phyloP scores from a whole-genome alignment of 768 basidiomycete genomes.

The Termitomyces sp. region DNA sequence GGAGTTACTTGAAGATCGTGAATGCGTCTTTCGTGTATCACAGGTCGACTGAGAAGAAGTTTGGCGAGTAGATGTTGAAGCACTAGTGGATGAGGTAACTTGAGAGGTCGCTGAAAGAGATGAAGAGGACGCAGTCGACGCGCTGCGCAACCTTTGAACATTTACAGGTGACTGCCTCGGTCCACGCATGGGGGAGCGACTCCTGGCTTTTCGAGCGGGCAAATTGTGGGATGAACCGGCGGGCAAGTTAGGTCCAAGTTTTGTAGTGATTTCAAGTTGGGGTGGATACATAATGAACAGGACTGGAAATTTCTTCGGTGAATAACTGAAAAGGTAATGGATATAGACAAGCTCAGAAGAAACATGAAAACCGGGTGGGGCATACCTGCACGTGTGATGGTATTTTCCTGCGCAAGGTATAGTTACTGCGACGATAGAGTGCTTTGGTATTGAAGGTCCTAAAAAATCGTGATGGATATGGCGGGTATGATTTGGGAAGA shows the following conservation, averaged over 20 bases:
- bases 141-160: constrained; percentile 39
- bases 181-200: constrained; percentile 26
- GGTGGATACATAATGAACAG: constrained; percentile 37
- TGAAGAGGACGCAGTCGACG: constrained; percentile 53
- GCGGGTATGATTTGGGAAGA: constrained; percentile 8
- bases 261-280: constrained; percentile 49
- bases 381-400: constrained; percentile 7
- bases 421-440: not conserved
- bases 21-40: constrained; percentile 16
- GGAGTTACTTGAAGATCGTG: constrained; percentile 38
- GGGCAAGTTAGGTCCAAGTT: constrained; percentile 27
- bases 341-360: not conserved
- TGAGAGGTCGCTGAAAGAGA: constrained; percentile 58
- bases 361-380: not conserved
- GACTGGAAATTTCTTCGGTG: constrained; percentile 5
- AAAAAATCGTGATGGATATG: constrained; percentile 7
- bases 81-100: constrained; percentile 51
- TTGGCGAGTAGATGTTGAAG: constrained; percentile 46
- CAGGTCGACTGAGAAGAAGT: constrained; percentile 28
- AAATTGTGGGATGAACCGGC: constrained; percentile 28
- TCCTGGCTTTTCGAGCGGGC: constrained; percentile 22
- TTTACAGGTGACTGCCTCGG: constrained; percentile 27
- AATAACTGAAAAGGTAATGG: not conserved
- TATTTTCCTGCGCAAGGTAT: constrained; percentile 4
- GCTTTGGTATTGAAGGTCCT: constrained; percentile 3